These are phyloP conservation scores for Cucurbitaria berberidis DNA, from an alignment of 2,329 filamentous ascomycete species.

Conservation along the genomic window DNA sequence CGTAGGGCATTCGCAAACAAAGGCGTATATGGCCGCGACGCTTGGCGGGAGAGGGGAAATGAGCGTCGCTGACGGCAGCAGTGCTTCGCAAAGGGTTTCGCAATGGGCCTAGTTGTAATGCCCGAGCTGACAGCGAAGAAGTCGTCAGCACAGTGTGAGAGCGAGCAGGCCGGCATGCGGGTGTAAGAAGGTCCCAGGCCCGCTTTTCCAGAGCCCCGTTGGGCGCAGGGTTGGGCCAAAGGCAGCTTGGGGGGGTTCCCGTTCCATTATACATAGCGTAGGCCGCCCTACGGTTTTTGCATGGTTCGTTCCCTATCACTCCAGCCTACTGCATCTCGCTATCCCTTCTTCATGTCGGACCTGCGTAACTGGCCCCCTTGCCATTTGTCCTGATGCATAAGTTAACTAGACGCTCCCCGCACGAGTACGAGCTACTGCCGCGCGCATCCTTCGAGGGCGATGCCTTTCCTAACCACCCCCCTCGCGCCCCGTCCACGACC, in stretches of 20 bases:
- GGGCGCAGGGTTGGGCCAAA: neutral
- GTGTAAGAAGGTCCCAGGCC: neutral
- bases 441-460: conserved; percentile 37
- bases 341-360: neutral
- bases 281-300: neutral
- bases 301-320: neutral
- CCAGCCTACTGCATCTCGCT: neutral
- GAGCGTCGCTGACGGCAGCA: too few species aligned
- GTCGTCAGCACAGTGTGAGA: too few species aligned
- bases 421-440: conserved; percentile 45
- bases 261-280: neutral
- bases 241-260: neutral
- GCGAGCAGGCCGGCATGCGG: neutral
- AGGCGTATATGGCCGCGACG: too few species aligned
- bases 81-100: too few species aligned
- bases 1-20: too few species aligned
- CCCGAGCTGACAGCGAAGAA: too few species aligned
- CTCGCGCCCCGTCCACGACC: conserved; percentile 17
- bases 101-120: too few species aligned
- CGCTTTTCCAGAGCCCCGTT: neutral
- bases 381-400: conserved; percentile 21
- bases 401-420: conserved; percentile 23
- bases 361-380: neutral
- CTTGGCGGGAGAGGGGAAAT: too few species aligned
- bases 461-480: too few species aligned